phyloP scores from a whole-genome alignment of 1,139 yeast genomes.

The Geotrichum histeridarum region DNA sequence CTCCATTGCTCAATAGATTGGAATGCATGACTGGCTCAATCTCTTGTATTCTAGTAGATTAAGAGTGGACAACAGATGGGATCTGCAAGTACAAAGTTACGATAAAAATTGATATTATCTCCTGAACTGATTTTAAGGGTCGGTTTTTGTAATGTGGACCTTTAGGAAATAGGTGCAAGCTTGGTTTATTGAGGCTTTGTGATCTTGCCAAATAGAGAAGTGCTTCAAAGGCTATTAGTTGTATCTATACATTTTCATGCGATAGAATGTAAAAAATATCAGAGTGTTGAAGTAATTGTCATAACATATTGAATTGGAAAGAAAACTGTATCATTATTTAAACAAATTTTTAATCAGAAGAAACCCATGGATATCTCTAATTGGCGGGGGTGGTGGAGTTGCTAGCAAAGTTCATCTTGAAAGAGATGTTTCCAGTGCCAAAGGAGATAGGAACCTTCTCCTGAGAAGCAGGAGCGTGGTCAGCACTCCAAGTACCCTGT shows the following conservation, averaged over 20 bases:
- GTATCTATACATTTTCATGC: background rate
- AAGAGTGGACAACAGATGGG: too few relatives aligned
- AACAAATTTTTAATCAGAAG: background rate
- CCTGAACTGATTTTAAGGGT: too few relatives aligned
- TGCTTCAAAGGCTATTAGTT: background rate
- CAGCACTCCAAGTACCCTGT: constrained; percentile 57
- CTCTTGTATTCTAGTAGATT: too few relatives aligned
- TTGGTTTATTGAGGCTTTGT: too few relatives aligned
- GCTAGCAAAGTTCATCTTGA: constrained; percentile 41
- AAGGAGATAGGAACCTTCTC: constrained; percentile 52
- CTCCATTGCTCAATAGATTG: too few relatives aligned
- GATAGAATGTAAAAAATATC: too few relatives aligned
- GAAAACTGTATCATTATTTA: background rate
- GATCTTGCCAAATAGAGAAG: background rate
- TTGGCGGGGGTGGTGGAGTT: constrained; percentile 5
- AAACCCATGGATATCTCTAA: background rate
- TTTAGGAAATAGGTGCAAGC: too few relatives aligned
- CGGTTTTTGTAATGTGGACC: too few relatives aligned
- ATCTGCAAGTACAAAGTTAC: too few relatives aligned
- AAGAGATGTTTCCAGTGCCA: constrained; percentile 44
- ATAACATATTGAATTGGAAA: background rate
- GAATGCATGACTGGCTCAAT: too few relatives aligned
- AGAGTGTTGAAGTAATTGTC: background rate
- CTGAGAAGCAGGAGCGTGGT: constrained; percentile 44
- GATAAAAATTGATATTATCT: too few relatives aligned